Evolutionary conservation across 2,329 filamentous ascomycete species (phyloP).

Genomic region (Scytalidium sp.): DNA sequence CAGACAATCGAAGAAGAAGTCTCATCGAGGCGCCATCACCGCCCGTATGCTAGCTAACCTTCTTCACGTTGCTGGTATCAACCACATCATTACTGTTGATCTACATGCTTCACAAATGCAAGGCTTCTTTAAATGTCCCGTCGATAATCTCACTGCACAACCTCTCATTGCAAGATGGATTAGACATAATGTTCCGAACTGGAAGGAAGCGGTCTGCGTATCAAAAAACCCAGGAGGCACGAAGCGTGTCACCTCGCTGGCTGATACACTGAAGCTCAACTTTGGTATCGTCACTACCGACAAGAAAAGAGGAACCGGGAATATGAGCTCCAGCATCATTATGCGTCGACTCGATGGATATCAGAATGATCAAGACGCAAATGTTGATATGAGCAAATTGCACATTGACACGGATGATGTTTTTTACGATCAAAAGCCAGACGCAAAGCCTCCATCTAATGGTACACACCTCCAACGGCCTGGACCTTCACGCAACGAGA

Average conservation of each 20-base stretch:
- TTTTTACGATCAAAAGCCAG: constrained; percentile 9
- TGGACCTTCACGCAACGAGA: constrained; percentile 20
- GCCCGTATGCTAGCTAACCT: constrained; percentile 97
- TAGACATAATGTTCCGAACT: constrained; percentile 78
- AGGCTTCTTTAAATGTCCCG: constrained; percentile 96
- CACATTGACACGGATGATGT: constrained; percentile 19
- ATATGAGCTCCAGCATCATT: constrained; percentile 77
- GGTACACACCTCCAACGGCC: constrained; percentile 13
- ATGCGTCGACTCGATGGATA: constrained; percentile 64
- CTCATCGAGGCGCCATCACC: constrained; percentile 91
- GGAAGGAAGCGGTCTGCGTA: constrained; percentile 90
- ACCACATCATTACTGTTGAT: constrained; percentile 97
- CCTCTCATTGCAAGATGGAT: constrained; percentile 96
- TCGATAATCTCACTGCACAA: constrained; percentile 96
- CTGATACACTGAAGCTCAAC: constrained; percentile 93
- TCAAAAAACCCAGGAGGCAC: constrained; percentile 98
- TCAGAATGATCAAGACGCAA: constrained; percentile 43
- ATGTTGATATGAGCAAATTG: constrained; percentile 28
- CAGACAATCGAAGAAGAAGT: constrained; percentile 98
- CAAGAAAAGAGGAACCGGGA: constrained; percentile 54
- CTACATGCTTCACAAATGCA: constrained; percentile 99
- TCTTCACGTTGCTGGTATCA: constrained; percentile 87
- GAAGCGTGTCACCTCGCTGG: constrained; percentile 92
- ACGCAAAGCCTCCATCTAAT: constrained; percentile 10
- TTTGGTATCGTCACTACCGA: constrained; percentile 96